A percentile compares a stretch with the other conserved stretches of the same genome.
phyloP scores from a whole-genome alignment of 2,329 filamentous ascomycete species.

The Aspergillus uvarum region DNA sequence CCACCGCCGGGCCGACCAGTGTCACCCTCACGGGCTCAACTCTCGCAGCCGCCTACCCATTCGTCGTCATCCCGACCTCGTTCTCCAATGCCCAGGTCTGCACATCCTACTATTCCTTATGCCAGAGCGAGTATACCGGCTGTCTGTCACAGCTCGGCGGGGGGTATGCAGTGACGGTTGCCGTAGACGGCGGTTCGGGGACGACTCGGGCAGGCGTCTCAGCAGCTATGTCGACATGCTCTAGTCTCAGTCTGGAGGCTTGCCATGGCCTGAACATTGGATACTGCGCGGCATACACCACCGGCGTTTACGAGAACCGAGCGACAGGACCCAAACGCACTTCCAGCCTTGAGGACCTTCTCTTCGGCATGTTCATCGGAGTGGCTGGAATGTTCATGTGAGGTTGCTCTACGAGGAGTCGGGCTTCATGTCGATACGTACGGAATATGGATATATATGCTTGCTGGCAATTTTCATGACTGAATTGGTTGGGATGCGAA shows the following conservation, averaged over 20 bases:
- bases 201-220: constrained; percentile 49
- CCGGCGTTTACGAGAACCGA: constrained; percentile 28
- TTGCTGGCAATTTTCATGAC: background rate
- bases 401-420: constrained; percentile 13
- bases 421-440: constrained; percentile 4
- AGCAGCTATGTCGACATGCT: constrained; percentile 46
- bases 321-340: constrained; percentile 28
- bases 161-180: constrained; percentile 54
- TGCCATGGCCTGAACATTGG: constrained; percentile 51
- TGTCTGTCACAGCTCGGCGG: constrained; percentile 49
- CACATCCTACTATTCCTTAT: constrained; percentile 55
- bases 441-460: constrained; percentile 2
- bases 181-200: constrained; percentile 47
- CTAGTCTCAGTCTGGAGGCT: constrained; percentile 47
- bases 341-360: constrained; percentile 45
- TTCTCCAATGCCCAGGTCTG: constrained; percentile 54
- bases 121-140: constrained; percentile 48
- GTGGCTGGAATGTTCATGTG: constrained; percentile 47
- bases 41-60: constrained; percentile 54
- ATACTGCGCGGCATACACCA: constrained; percentile 41
- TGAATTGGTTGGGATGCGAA: background rate
- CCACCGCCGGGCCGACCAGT: constrained; percentile 21
- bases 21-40: constrained; percentile 39
- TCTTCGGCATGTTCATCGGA: constrained; percentile 45
- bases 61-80: constrained; percentile 54